These are phyloP conservation scores for Dillenia suffruticosa DNA, from an alignment of 164 flowering plant genomes.

Conservation along the genomic window DNA sequence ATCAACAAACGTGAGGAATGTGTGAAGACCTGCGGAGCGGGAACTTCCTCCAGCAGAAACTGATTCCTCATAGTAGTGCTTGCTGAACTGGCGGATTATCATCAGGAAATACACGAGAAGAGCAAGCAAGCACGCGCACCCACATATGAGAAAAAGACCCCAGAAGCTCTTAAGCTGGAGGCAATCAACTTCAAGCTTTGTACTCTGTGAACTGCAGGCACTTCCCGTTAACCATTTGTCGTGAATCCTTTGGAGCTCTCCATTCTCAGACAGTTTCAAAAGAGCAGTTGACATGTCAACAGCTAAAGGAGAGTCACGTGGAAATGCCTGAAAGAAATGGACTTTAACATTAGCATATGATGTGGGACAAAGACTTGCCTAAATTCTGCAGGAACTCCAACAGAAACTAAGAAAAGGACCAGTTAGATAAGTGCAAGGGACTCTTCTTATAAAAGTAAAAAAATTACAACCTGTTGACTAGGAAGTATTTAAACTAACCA, in stretches of 20 bases:
- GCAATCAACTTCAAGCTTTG: constrained; percentile 32
- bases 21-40: constrained; percentile 28
- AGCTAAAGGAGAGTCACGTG: constrained; percentile 56
- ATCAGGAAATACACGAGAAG: constrained; percentile 29
- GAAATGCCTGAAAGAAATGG: constrained; percentile 44
- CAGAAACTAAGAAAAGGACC: too few species aligned
- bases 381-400: too few species aligned
- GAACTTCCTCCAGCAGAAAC: constrained; percentile 20
- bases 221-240: constrained; percentile 58
- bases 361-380: too few species aligned
- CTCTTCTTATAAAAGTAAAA: too few species aligned
- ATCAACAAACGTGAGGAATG: constrained; percentile 41
- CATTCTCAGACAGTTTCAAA: constrained; percentile 49
- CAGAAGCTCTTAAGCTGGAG: constrained; percentile 51
- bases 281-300: constrained; percentile 66
- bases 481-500: too few species aligned
- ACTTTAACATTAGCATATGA: too few species aligned
- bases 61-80: constrained; percentile 14
- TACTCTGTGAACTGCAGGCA: constrained; percentile 41
- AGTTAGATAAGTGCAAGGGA: too few species aligned
- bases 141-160: constrained; percentile 50
- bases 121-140: constrained; percentile 44
- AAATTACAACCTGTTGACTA: too few species aligned
- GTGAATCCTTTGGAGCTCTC: constrained; percentile 60
- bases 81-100: constrained; percentile 29